Conservation (phyloP, 1,284 basidiomycete genomes). For the Fomitopsis schrenkii region DNA sequence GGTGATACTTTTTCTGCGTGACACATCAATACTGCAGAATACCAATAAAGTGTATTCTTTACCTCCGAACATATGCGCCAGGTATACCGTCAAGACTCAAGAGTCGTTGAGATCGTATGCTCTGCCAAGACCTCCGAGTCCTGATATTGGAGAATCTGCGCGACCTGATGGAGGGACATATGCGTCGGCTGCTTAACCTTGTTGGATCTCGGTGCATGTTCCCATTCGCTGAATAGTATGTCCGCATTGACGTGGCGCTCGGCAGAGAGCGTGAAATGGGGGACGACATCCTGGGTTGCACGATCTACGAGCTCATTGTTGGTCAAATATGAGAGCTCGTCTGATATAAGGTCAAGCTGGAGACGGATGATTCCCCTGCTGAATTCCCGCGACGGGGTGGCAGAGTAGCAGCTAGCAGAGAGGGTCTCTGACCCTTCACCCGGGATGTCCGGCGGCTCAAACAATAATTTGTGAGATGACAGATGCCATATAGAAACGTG, state of each 20-base stretch:
- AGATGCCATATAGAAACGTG: not conserved
- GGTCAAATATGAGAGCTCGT: no score
- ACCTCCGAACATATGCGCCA: not conserved
- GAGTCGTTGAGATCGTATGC: not conserved
- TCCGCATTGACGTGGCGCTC: not conserved
- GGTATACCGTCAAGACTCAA: not conserved
- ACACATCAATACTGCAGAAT: conserved; percentile 2
- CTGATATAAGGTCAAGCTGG: no score
- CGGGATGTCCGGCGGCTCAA: not conserved
- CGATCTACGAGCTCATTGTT: no score
- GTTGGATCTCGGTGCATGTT: not conserved
- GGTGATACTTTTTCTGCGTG: not conserved
- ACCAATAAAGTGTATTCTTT: not conserved
- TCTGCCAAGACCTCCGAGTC: not conserved
- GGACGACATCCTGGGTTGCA: no score
- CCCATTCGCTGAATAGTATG: not conserved
- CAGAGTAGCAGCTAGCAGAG: no score
- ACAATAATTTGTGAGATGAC: not conserved
- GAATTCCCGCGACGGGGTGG: no score
- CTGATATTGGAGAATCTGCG: not conserved
- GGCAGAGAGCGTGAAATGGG: not conserved
- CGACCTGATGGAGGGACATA: not conserved
- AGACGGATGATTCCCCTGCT: no score
- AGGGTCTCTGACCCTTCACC: not conserved
- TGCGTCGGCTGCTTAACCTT: not conserved